Conservation (phyloP, 1,139 yeast species). For the Hansenula sp. region DNA sequence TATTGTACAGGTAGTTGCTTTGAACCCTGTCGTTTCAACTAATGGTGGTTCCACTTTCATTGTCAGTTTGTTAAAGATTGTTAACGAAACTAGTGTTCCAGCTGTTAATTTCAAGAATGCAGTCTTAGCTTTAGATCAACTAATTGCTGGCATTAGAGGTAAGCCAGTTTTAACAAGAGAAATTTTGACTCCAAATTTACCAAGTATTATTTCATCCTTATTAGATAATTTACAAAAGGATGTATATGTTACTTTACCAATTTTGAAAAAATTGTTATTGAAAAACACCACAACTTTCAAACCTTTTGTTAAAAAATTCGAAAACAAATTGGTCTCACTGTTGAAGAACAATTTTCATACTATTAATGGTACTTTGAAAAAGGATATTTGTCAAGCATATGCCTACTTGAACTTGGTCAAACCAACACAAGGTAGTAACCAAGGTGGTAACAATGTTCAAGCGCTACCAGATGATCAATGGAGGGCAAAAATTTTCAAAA, state of each 20-base stretch:
- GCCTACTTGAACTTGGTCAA: conserved; percentile 64
- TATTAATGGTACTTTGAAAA: conserved; percentile 37
- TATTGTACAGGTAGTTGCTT: conserved; percentile 44
- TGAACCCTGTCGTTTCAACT: conserved; percentile 52
- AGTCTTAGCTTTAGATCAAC: conserved; percentile 42
- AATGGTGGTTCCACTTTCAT: conserved; percentile 59
- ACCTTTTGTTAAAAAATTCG: conserved; percentile 67
- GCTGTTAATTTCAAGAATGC: conserved; percentile 40
- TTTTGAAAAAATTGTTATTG: conserved; percentile 46
- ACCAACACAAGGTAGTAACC: conserved; percentile 38
- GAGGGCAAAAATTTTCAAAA: conserved; percentile 37
- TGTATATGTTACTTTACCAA: conserved; percentile 39
- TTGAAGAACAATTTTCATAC: conserved; percentile 32
- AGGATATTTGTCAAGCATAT: conserved; percentile 42
- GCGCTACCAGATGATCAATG: conserved; percentile 40
- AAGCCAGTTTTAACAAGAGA: conserved; percentile 86
- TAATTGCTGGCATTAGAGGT: conserved; percentile 62
- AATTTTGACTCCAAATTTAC: conserved; percentile 73
- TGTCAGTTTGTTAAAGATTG: conserved; percentile 47
- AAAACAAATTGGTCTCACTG: conserved; percentile 38
- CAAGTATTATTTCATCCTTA: conserved; percentile 54
- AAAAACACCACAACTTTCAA: conserved; percentile 78
- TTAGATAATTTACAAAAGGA: conserved; percentile 33
- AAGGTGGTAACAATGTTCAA: conserved; percentile 25
- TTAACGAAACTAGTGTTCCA: conserved; percentile 34